Evolutionary conservation across 257 asterid genomes (phyloP).

Genomic region (Forsythia suspensa): DNA sequence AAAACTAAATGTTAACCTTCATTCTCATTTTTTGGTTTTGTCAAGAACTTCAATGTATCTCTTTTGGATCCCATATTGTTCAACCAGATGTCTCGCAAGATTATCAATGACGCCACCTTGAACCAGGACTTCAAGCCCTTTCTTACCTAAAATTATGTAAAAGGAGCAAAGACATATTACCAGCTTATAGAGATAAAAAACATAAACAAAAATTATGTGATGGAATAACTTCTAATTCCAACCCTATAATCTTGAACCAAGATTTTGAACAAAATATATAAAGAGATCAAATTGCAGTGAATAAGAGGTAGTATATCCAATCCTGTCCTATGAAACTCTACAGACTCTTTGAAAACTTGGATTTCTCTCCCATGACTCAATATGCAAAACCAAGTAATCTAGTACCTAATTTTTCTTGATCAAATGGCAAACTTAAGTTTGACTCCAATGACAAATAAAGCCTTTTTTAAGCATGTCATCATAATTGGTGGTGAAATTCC

Average conservation of each 20-base stretch:
- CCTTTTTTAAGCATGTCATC: neutral
- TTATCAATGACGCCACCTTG: conserved; percentile 97
- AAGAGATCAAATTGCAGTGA: neutral
- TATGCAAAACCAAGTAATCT: neutral
- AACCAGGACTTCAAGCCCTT: conserved; percentile 87
- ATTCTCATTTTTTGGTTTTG: conserved; percentile 74
- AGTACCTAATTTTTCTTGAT: neutral
- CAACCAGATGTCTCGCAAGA: conserved; percentile 79
- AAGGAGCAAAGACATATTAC: neutral
- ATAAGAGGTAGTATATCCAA: neutral
- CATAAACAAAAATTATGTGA: neutral
- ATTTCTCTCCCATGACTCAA: neutral
- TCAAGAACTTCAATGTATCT: conserved; percentile 86
- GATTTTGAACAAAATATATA: neutral
- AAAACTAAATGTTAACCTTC: conserved; percentile 28
- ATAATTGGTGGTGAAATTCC: neutral
- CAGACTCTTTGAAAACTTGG: neutral
- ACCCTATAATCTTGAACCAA: neutral
- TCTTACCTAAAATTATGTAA: conserved; percentile 56
- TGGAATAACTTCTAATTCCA: neutral
- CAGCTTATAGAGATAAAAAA: neutral
- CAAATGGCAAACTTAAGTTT: neutral
- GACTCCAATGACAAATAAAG: neutral
- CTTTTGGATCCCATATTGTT: conserved; percentile 82
- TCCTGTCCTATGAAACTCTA: neutral